These are phyloP conservation scores for Camellia granthamiana DNA, from an alignment of 148 eudicot species.

Conservation along the genomic window DNA sequence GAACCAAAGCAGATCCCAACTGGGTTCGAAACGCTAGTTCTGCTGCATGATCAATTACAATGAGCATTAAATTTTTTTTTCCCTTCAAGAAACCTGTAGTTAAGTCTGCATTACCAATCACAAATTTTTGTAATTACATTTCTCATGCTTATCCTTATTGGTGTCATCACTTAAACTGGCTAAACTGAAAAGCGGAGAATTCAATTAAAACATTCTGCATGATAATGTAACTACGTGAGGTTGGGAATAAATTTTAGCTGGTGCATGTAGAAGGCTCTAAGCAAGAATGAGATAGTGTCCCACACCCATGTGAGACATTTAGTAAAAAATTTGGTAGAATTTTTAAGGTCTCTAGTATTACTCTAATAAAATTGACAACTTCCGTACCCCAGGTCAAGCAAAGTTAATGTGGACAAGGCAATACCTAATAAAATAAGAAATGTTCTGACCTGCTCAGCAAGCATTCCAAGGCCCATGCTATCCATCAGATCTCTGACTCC, in stretches of 20 bases:
- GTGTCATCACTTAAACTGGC: neutral
- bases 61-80: neutral
- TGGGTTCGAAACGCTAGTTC: neutral
- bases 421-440: neutral
- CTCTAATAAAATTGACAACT: neutral
- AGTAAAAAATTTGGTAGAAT: no score
- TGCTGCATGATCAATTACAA: neutral
- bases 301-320: no score
- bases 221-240: constrained; percentile 1
- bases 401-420: neutral
- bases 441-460: constrained; percentile 54
- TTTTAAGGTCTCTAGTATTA: neutral
- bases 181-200: neutral
- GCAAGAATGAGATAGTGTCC: neutral
- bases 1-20: constrained; percentile 1
- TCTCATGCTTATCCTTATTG: no score
- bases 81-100: neutral
- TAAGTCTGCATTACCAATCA: no score
- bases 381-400: neutral
- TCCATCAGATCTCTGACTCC: constrained; percentile 70
- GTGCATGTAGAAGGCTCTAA: neutral
- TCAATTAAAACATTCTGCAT: neutral
- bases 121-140: no score
- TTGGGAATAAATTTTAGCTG: neutral
- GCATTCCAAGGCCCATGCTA: constrained; percentile 79